A percentile compares a stretch with the other conserved stretches of the same genome.
Conservation (phyloP, 306 rosid species). For the Acacia melanoxylon region DNA sequence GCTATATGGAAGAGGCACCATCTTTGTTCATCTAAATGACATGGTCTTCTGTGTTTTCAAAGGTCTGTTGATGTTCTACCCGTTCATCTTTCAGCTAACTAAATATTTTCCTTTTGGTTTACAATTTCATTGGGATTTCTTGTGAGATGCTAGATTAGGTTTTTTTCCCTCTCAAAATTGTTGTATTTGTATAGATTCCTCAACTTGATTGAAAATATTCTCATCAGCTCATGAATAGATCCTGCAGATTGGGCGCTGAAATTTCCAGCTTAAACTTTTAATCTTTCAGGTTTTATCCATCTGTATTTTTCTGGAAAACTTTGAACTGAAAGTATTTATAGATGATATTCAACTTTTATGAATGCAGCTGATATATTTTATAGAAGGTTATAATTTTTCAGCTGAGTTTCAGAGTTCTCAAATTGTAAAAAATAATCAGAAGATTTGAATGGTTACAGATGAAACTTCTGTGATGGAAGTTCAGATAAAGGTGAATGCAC, state of each 20-base stretch:
- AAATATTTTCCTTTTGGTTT: not conserved
- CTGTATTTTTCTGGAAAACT: not conserved
- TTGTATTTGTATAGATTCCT: not conserved
- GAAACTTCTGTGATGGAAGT: constrained; percentile 58
- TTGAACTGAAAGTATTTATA: not conserved
- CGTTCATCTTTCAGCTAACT: constrained; percentile 17
- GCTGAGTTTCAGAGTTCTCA: constrained; percentile 18
- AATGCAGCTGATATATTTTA: not conserved
- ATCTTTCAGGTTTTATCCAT: not conserved
- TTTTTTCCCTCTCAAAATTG: not conserved
- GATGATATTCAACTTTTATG: not conserved
- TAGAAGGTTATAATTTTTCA: constrained; percentile 4
- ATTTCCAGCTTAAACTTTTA: not conserved
- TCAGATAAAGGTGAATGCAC: constrained; percentile 58
- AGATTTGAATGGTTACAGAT: constrained; percentile 51
- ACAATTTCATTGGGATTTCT: not conserved
- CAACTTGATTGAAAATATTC: not conserved
- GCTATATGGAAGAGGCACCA: constrained; percentile 76
- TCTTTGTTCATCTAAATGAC: constrained; percentile 71
- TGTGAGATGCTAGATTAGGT: not conserved
- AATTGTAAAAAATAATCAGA: constrained; percentile 23
- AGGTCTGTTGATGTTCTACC: constrained; percentile 54
- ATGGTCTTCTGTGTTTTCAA: constrained; percentile 59
- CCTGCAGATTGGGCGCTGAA: not conserved
- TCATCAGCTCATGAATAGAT: not conserved